Evolutionary conservation across 495 filamentous ascomycete genomes (phyloP), one percentile per base, ranked within the genome.

Genomic region (Podospora bellae-mahoneyi): DNA sequence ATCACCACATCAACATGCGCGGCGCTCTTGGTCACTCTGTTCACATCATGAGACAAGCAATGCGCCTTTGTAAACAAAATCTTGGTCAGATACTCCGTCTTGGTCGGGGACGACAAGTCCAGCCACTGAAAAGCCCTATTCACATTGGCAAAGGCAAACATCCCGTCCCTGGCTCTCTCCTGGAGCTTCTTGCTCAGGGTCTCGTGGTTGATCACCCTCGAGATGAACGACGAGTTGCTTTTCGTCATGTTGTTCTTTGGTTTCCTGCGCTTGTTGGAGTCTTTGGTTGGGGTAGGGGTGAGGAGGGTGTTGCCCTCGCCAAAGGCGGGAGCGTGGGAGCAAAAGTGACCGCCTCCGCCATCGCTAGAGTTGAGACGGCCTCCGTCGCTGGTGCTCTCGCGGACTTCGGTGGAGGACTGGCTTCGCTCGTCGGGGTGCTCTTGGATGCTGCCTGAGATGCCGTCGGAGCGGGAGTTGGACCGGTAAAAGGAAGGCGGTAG

Each of bases 211-310:
- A 97, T 96, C n/a, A 97, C 94, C 63, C 95, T 82, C 5, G 94
- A 97, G 23, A 99, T 93, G 74, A 97, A 98, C 4, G 93, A 94
- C 20, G 95, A 98, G 78, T 96, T 97, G 80, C 92, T 97, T 83
- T 99, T 99, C 55, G 93, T 87, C 72, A 99, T 93, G 76, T 95
- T 98, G 77, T 92, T 97, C 81, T 97, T 97, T 13, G 95, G 96
- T 78, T 98, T 99, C 68, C 90, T 85, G 72, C 88, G 81, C 78
- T 96, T 97, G 62, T 84, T 80, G 3, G 85, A 83, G 71, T 97
- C 93, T 78, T 93, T 97, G n/a, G 84, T 77, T 26, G 78, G 79
- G 23, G 84, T 81, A 1, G 83, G 78, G 10, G 79, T 75, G 59
- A 98, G 83, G 20, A 91, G 84, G 16, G 86, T 82, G 74, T 97